Base-by-base conservation (phyloP, 129 eudicot species). In the Oenanthe sinensis region DNA sequence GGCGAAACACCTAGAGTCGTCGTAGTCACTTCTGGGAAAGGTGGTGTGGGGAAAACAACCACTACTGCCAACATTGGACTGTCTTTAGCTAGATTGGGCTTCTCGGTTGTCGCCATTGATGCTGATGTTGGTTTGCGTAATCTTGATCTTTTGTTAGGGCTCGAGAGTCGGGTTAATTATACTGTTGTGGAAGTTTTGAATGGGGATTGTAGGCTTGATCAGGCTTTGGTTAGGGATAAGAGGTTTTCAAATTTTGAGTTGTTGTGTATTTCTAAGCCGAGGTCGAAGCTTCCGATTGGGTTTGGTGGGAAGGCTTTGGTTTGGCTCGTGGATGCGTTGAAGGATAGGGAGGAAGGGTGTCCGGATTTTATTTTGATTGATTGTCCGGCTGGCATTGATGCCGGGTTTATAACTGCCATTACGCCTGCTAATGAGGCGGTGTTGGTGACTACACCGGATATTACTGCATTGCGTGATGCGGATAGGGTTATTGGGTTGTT, bases 201-300 rank as follows among this genome's bases (percentile, higher is more conserved):
- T 65, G 99, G 99, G 54, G 99, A 96, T 67, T 96, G 99, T 79
- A 87, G 99, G 24, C 96, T 96, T 46, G 99, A 96, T 80, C 99
- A 96, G 69, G 99, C 99, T 45, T 79, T 96, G 14, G 96, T 90
- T 12, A 86, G 99, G 1, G 99, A 95, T 77, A 92, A 92, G 33
- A 88, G 99, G 11, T 95, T 96, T 93, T 86, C 99, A 30, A 92
- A 92, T 73, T 92, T 95, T 78, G 92, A 92, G 58, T 84, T 95
- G 0, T 85, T 95, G 0, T 95, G 99, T 79, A 90, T 95, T 22
- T 95, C 99, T 2, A 95, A 95, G 48, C 97, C 99, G 50, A 84
- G 99, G 83, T 95, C 99, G 24, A 92, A 95, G 75, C 82, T 92
- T 49, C 99, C 98, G 0, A 67, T 95, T 37, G 97, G 97, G 48